phyloP scores from a whole-genome alignment of 257 asterid genomes.

The Ajuga chamaepitys region DNA sequence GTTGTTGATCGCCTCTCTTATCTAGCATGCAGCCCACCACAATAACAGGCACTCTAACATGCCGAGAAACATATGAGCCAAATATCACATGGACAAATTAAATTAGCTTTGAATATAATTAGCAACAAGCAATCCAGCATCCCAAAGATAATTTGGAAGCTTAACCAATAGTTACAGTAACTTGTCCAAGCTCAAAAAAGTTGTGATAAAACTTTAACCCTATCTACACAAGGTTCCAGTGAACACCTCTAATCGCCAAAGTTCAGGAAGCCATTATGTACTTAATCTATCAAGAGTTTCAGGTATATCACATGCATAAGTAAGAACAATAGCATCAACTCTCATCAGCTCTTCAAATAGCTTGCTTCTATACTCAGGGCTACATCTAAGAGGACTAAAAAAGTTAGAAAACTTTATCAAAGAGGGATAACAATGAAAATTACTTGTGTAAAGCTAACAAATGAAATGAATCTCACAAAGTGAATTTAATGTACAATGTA shows the following conservation, averaged over 20 bases:
- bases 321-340: slow-evolving; percentile 90
- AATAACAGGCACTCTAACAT: slow-evolving; percentile 90
- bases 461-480: background rate
- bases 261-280: slow-evolving; percentile 98
- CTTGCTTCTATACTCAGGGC: slow-evolving; percentile 60
- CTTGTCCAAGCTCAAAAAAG: slow-evolving; percentile 5
- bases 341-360: slow-evolving; percentile 70
- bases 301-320: slow-evolving; percentile 89
- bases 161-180: background rate
- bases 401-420: background rate
- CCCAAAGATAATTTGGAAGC: background rate
- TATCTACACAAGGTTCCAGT: slow-evolving; percentile 5
- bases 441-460: background rate
- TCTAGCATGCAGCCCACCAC: slow-evolving; percentile 99
- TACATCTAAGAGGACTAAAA: slow-evolving; percentile 28
- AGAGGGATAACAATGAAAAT: background rate
- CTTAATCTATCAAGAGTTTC: slow-evolving; percentile 86
- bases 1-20: slow-evolving; percentile 70
- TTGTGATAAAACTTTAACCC: slow-evolving; percentile 6
- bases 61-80: slow-evolving; percentile 13
- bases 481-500: background rate
- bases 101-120: background rate
- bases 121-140: slow-evolving; percentile 1
- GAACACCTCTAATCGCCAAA: slow-evolving; percentile 76
- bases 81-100: background rate